Percentiles rank a stretch among this genome's conserved stretches.
Conservation (phyloP, 352 stramenopile species). For the Pythium diclinum region DNA sequence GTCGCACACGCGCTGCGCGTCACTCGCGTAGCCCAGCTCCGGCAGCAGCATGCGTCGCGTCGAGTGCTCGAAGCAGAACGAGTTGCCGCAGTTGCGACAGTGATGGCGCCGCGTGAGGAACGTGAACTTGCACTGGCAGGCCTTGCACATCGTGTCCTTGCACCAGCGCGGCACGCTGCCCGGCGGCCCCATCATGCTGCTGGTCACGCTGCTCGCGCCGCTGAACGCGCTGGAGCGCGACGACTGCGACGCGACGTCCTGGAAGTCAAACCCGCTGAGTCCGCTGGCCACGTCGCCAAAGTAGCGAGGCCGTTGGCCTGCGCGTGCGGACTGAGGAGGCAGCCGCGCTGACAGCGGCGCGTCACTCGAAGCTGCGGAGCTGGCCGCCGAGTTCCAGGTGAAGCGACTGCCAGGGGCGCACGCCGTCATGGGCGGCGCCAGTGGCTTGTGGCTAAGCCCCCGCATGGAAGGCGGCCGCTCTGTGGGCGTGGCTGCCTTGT, state of each 20-base stretch:
- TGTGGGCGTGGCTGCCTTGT: not conserved
- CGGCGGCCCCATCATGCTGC: conserved; percentile 5
- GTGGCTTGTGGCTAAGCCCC: not conserved
- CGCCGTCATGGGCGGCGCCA: conserved; percentile 17
- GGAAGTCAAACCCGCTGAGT: not conserved
- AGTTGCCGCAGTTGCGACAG: conserved; percentile 78
- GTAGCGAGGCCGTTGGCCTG: conserved; percentile 5
- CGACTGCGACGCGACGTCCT: conserved; percentile 2
- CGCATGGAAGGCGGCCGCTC: not conserved
- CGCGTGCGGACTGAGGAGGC: not conserved
- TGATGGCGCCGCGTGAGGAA: conserved; percentile 76
- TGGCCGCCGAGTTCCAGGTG: conserved; percentile 9
- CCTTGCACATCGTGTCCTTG: conserved; percentile 60
- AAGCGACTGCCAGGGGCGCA: conserved; percentile 14
- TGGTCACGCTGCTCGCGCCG: not conserved
- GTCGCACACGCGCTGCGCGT: conserved; percentile 81
- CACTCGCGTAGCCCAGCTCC: conserved; percentile 56
- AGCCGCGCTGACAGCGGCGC: conserved; percentile 24
- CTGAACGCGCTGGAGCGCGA: conserved; percentile 11
- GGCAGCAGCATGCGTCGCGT: conserved; percentile 63
- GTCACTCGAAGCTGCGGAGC: not conserved
- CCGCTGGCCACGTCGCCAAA: conserved; percentile 16
- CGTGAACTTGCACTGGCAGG: conserved; percentile 70
- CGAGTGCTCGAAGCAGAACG: conserved; percentile 86
- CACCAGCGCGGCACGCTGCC: conserved; percentile 59